Evolutionary conservation across 495 filamentous ascomycete genomes (phyloP).

Genomic region (Penicillium canariense): DNA sequence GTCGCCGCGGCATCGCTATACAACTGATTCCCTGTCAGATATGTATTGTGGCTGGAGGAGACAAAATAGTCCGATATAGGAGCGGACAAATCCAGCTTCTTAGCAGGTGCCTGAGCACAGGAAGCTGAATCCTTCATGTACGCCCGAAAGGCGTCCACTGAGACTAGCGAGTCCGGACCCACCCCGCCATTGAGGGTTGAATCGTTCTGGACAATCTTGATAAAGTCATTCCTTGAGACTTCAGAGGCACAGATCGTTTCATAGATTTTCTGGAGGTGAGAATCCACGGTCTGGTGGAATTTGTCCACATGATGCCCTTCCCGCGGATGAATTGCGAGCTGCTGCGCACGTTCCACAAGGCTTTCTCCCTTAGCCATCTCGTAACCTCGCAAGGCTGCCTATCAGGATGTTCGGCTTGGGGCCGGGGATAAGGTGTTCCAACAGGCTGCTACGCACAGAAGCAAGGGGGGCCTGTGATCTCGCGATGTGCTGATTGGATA

Average conservation of each 20-base stretch:
- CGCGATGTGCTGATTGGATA: not conserved
- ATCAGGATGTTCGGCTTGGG: not conserved
- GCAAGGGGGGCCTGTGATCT: not conserved
- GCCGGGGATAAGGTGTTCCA: not conserved
- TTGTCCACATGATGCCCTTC: slow-evolving; percentile 10
- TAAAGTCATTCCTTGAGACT: slow-evolving; percentile 17
- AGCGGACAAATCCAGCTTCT: slow-evolving; percentile 52
- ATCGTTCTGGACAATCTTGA: slow-evolving; percentile 29
- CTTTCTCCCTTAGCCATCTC: slow-evolving; percentile 19
- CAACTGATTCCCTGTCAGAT: slow-evolving; percentile 88
- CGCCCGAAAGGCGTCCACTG: slow-evolving; percentile 50
- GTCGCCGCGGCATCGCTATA: slow-evolving; percentile 77
- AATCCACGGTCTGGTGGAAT: slow-evolving; percentile 31
- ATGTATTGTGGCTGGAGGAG: slow-evolving; percentile 92
- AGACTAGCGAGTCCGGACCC: slow-evolving; percentile 23
- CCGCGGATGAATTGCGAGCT: slow-evolving; percentile 16
- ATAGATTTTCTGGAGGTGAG: slow-evolving; percentile 36
- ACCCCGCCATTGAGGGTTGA: not conserved
- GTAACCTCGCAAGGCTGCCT: not conserved
- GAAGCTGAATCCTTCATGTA: slow-evolving; percentile 61
- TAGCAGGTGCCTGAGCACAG: slow-evolving; percentile 35
- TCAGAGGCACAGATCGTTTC: slow-evolving; percentile 16
- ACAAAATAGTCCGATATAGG: slow-evolving; percentile 88
- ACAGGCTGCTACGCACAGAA: not conserved
- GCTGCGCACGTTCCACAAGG: slow-evolving; percentile 23